These are phyloP conservation scores for Trichoderma polysporum DNA, from an alignment of 2,329 filamentous ascomycete species.

Conservation along the genomic window DNA sequence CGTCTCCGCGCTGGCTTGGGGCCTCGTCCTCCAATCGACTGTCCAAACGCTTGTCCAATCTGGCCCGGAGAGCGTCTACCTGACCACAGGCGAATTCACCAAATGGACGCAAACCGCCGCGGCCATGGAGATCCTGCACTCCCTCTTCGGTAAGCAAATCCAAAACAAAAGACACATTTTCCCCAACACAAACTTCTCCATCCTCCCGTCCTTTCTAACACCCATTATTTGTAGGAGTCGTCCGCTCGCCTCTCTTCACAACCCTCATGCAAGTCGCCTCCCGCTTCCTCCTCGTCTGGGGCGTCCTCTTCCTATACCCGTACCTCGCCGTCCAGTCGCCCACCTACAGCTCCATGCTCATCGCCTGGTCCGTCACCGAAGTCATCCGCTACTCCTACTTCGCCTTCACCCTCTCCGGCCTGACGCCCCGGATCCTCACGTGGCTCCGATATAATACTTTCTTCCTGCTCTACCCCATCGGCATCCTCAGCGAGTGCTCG, in stretches of 20 bases:
- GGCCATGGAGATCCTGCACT: conserved; percentile 79
- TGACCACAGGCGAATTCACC: conserved; percentile 63
- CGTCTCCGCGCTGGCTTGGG: conserved; percentile 74
- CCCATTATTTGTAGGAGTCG: conserved; percentile 59
- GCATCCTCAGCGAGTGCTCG: conserved; percentile 83
- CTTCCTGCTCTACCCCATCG: conserved; percentile 86
- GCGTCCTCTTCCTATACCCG: conserved; percentile 73
- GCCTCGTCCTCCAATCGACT: conserved; percentile 70
- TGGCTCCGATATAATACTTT: conserved; percentile 94
- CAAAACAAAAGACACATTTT: background rate
- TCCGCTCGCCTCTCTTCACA: conserved; percentile 80
- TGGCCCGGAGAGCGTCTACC: conserved; percentile 61
- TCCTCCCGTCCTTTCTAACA: background rate
- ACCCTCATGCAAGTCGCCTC: conserved; percentile 88
- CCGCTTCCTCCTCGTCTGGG: conserved; percentile 87
- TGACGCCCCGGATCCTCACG: conserved; percentile 64
- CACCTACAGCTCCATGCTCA: conserved; percentile 74
- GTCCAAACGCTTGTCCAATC: conserved; percentile 51
- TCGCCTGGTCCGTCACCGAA: conserved; percentile 88
- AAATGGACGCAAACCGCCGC: conserved; percentile 84
- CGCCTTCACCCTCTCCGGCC: conserved; percentile 65
- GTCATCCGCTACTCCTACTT: conserved; percentile 94
- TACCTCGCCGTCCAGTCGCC: conserved; percentile 55
- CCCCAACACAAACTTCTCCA: background rate
- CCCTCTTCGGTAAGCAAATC: conserved; percentile 62